Conservation (phyloP, 306 rosid genomes). For the Trifolium repens region DNA sequence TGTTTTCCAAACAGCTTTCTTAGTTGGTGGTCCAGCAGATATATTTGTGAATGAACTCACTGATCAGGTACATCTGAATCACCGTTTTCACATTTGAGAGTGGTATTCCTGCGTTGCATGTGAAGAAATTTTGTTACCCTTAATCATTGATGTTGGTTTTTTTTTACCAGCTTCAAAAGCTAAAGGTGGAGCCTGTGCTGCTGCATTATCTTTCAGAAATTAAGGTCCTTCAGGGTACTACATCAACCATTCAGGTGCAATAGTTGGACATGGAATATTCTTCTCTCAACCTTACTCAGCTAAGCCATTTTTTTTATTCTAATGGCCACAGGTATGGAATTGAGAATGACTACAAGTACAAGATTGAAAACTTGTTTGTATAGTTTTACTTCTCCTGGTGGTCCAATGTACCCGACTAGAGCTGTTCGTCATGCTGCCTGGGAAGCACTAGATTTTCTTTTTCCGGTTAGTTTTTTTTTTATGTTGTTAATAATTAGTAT, state of each 20-base stretch:
- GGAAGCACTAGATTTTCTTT: constrained; percentile 89
- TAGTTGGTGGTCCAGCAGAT: constrained; percentile 85
- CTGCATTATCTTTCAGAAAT: constrained; percentile 86
- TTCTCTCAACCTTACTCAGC: constrained; percentile 30
- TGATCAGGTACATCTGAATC: constrained; percentile 69
- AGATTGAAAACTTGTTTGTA: constrained; percentile 87
- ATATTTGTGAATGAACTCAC: constrained; percentile 89
- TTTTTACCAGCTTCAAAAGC: constrained; percentile 79
- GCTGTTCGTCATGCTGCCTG: constrained; percentile 99
- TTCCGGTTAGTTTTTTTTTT: constrained; percentile 67
- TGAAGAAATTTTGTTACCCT: constrained; percentile 31
- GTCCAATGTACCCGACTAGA: constrained; percentile 98
- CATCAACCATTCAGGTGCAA: constrained; percentile 34
- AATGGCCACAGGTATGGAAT: constrained; percentile 77
- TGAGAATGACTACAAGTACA: constrained; percentile 93
- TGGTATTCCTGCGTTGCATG: constrained; percentile 2
- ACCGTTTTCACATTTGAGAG: constrained; percentile 23
- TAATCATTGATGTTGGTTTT: constrained; percentile 25
- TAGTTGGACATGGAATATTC: constrained; percentile 32
- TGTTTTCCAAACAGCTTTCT: constrained; percentile 75
- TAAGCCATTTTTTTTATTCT: constrained; percentile 26
- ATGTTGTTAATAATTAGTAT: not conserved
- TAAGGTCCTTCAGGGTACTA: constrained; percentile 74
- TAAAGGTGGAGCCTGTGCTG: constrained; percentile 95
- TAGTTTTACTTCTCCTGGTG: constrained; percentile 96